These are phyloP conservation scores for Xylaria telfairii DNA, from an alignment of 495 filamentous ascomycete species.

Conservation along the genomic window DNA sequence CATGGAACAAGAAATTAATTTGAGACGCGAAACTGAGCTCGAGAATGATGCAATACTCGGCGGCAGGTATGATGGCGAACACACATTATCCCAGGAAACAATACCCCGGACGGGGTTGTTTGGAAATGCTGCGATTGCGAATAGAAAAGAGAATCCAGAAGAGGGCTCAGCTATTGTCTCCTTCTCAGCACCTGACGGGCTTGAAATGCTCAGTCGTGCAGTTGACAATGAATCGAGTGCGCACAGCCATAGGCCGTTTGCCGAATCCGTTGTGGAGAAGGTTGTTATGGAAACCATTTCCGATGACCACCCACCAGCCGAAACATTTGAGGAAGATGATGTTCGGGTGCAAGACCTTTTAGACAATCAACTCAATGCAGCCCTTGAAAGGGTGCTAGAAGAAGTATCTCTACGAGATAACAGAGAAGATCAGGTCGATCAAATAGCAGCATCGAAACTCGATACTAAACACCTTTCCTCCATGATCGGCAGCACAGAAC, in stretches of 20 bases:
- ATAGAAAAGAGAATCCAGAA: background rate
- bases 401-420: background rate
- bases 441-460: background rate
- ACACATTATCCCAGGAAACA: background rate
- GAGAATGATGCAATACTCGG: background rate
- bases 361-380: background rate
- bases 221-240: slow-evolving; percentile 30
- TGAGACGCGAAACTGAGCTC: background rate
- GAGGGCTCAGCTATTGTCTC: slow-evolving; percentile 17
- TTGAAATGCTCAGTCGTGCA: slow-evolving; percentile 35
- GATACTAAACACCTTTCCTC: background rate
- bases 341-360: slow-evolving; percentile 6
- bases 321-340: slow-evolving; percentile 20
- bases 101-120: background rate
- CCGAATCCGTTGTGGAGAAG: slow-evolving; percentile 21
- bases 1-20: background rate
- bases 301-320: background rate
- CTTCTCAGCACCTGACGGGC: slow-evolving; percentile 35
- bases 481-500: background rate
- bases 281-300: background rate
- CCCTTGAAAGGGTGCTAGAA: background rate
- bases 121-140: background rate
- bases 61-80: background rate
- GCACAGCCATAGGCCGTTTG: slow-evolving; percentile 27
- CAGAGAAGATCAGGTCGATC: background rate